phyloP scores from a whole-genome alignment of 306 rosid species.

The Vigna hirtella region DNA sequence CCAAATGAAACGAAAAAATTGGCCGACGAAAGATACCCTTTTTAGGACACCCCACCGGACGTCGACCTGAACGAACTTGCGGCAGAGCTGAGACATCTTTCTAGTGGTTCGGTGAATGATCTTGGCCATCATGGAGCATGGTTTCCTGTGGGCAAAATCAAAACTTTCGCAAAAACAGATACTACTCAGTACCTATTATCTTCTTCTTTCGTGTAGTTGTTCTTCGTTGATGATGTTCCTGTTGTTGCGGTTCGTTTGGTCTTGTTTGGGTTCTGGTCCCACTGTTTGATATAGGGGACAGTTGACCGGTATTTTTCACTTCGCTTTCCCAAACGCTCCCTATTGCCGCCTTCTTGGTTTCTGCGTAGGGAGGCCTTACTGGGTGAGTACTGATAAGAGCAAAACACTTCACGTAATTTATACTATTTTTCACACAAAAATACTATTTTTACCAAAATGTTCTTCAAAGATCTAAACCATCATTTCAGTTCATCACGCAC shows the following conservation, averaged over 20 bases:
- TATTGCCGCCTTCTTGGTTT: conserved; percentile 51
- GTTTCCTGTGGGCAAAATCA: neutral
- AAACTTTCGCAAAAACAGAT: neutral
- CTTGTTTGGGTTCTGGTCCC: conserved; percentile 39
- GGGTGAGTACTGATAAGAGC: neutral
- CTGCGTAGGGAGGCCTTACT: neutral
- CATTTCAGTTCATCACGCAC: too few species aligned
- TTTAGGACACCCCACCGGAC: conserved; percentile 64
- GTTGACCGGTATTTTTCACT: conserved; percentile 86
- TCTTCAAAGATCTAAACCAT: too few species aligned
- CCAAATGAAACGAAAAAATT: conserved; percentile 79
- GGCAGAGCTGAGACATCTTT: conserved; percentile 75
- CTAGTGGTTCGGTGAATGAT: conserved; percentile 47
- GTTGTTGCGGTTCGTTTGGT: conserved; percentile 7
- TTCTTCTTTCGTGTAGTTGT: neutral
- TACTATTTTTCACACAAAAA: too few species aligned
- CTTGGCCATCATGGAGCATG: conserved; percentile 52
- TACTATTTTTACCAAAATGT: too few species aligned
- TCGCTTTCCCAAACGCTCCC: conserved; percentile 52
- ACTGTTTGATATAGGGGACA: conserved; percentile 49
- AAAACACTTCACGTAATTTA: conserved; percentile 28
- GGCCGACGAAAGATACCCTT: conserved; percentile 65
- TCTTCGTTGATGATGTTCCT: neutral
- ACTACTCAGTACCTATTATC: neutral
- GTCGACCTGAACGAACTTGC: conserved; percentile 59